Percentiles rank a stretch among this genome's conserved stretches.
phyloP scores from a whole-genome alignment of 257 asterid species.

The Galeopsis tetrahit region DNA sequence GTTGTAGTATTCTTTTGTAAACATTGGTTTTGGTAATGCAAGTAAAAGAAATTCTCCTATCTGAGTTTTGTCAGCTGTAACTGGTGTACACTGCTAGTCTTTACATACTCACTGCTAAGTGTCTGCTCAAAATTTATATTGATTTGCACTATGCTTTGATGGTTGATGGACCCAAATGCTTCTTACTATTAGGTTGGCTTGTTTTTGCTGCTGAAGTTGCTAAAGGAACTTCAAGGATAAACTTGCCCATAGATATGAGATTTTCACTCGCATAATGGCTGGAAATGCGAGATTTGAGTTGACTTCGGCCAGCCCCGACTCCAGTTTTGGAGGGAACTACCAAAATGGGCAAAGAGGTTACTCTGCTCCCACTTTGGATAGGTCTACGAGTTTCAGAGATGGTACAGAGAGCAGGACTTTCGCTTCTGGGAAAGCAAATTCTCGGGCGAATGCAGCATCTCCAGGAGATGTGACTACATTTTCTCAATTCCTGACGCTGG shows the following conservation, averaged over 20 bases:
- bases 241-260: slow-evolving; percentile 44
- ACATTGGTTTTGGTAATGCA: slow-evolving; percentile 8
- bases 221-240: slow-evolving; percentile 20
- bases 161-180: slow-evolving; percentile 31
- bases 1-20: background rate
- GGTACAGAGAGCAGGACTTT: slow-evolving; percentile 59
- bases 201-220: slow-evolving; percentile 42
- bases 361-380: slow-evolving; percentile 65
- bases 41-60: background rate
- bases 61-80: slow-evolving; percentile 8
- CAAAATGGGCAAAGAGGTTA: slow-evolving; percentile 74
- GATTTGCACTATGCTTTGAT: slow-evolving; percentile 5
- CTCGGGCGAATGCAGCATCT: slow-evolving; percentile 59
- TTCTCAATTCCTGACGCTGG: slow-evolving; percentile 70
- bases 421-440: slow-evolving; percentile 71
- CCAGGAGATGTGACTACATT: slow-evolving; percentile 64
- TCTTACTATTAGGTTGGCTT: slow-evolving; percentile 31
- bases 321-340: slow-evolving; percentile 67
- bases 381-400: slow-evolving; percentile 89
- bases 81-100: slow-evolving; percentile 18
- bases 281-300: slow-evolving; percentile 79
- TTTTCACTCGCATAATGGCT: slow-evolving; percentile 62
- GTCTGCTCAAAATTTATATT: background rate
- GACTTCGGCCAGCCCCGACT: slow-evolving; percentile 79
- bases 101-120: background rate